A percentile compares a stretch with the other conserved stretches of the same genome.
Conservation (phyloP, 192 early-diverging fungal genomes). For the Coemansia guatemalensis region DNA sequence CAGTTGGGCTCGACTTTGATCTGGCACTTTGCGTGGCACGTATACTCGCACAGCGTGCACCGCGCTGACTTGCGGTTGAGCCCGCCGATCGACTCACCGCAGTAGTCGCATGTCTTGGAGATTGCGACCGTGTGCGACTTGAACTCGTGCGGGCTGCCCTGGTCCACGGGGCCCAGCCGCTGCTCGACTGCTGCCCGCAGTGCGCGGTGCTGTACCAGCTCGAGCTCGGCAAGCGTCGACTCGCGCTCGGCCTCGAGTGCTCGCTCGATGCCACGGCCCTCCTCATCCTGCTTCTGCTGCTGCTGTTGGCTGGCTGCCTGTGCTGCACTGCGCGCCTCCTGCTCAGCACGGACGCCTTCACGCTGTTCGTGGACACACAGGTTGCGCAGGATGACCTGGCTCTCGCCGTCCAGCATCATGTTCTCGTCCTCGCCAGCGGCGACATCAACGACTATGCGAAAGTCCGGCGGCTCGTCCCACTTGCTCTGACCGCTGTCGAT, state of each 20-base stretch:
- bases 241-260: constrained; percentile 24
- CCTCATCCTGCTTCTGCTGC: constrained; percentile 3
- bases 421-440: constrained; percentile 36
- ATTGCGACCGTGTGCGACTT: constrained; percentile 41
- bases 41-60: constrained; percentile 41
- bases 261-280: constrained; percentile 19
- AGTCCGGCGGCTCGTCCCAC: constrained; percentile 51
- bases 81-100: constrained; percentile 46
- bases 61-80: constrained; percentile 38
- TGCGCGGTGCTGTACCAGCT: constrained; percentile 36
- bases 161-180: constrained; percentile 38
- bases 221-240: constrained; percentile 40
- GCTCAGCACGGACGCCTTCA: constrained; percentile 19
- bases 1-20: constrained; percentile 47
- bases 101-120: constrained; percentile 48
- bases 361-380: constrained; percentile 29
- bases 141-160: constrained; percentile 43
- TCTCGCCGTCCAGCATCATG: constrained; percentile 34
- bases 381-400: constrained; percentile 47
- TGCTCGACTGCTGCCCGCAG: constrained; percentile 32
- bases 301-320: constrained; percentile 30
- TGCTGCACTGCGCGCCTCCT: constrained; percentile 17
- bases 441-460: constrained; percentile 41
- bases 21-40: constrained; percentile 50
- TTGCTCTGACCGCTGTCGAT: constrained; percentile 27